Base-by-base conservation (phyloP, 176 grass and related monocot species). In the Oryza glaberrima region DNA sequence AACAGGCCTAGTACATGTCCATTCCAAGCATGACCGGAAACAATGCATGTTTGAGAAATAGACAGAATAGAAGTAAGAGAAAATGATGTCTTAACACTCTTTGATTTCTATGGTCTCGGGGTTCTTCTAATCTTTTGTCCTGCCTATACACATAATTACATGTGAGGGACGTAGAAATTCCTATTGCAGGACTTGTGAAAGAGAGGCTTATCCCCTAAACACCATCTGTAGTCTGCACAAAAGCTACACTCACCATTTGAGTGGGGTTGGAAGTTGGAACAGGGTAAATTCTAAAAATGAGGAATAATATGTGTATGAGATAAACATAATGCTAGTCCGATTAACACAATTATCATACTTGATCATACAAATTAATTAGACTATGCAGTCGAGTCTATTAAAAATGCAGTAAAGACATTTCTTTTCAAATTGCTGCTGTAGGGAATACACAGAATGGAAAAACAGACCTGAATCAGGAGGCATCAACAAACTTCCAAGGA, bases 401-500 rank as follows among this genome's bases (percentile, higher is more conserved):
- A 10, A 9, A 63, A 63, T 76, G 38, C 48, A 49, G 8, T 34
- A 38, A 54, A 46, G 60, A 19, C 28, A 67, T 19, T 65, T 61
- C 5, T 20, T 3, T 75, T 36, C 60, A 51, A 66, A 22, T 67
- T 67, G 56, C 36, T 83, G 67, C 54, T 32, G 49, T 45, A 78
- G 72, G 67, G 56, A 78, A 78, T 78, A 43, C 32, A 11, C 23
- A 78, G 32, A 83, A 73, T 61, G 38, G 19, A 6, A 84, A 61
- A 20, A 76, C 76, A 81, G 16, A 98, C 96, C 96, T 94, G 85
- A 88, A 90, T 90, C 87, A 85, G 89, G 85, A 26, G 91, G 78
- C 72, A 85, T 92, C 69, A 98, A 79, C 85, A 98, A 89, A 94
- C 84, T 92, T 81, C 89, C 89, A 75, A 98, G 93, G 65, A 95